Base-by-base conservation (phyloP, 805 yeast species). In the Hanseniaspora thailandica region DNA sequence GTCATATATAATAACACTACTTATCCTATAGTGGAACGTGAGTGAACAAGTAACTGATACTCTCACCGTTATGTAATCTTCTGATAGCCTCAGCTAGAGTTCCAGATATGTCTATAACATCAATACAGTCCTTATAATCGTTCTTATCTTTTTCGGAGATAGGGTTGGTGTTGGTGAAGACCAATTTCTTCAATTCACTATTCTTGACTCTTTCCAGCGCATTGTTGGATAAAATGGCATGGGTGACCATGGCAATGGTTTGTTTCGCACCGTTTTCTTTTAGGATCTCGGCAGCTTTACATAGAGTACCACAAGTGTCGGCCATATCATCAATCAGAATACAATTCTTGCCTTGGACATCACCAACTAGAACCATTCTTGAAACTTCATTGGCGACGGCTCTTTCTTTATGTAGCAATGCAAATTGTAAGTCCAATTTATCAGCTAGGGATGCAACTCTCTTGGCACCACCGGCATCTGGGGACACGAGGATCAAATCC, bases 381-480 rank as follows among this genome's bases (percentile, higher is more conserved):
- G 86, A 79, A 36, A 85, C 89, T 64, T 84, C 93, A 63, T 85
- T 85, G 28, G 93, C 93, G 57, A 82, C 75, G 23, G 84, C 86
- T 66, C 94, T 75, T 68, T 85, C 94, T 66, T 85, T 85, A 67
- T 85, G 93, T 60, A 85, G 84, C 67, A 85, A 76, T 22, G 93
- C 93, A 69, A 85, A 85, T 63, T 83, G 83, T 64, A 83, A 71
- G 66, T 85, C 93, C 58, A 85, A 69, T 56, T 82, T 75, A 65
- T 84, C 93, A 50, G 93, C 93, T 58, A 85, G 71, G 9, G 84
- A 81, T 9, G 93, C 93, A n/a, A 86, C 93, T 69, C 94, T 76
- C 64, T 85, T 85, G 55, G 93, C 93, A 57, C 94, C 94, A 65
- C 94, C 94, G 7, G 93, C 94, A 69, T 85, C 94, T 5, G 94